phyloP scores from a whole-genome alignment of 169 alveolate genomes.

The Cryptosporidium meleagridis region DNA sequence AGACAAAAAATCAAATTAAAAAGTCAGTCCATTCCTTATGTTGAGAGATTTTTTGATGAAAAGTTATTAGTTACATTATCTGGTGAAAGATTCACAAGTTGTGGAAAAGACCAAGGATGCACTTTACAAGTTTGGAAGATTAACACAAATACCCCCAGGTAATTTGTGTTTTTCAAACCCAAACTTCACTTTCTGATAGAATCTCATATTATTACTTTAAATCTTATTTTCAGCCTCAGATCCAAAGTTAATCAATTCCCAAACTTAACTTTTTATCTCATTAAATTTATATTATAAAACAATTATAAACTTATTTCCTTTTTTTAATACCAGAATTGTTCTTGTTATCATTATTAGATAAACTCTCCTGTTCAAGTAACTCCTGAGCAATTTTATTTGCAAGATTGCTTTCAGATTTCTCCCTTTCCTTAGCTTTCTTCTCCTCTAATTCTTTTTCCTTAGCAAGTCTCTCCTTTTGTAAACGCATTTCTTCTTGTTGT shows the following conservation, averaged over 20 bases:
- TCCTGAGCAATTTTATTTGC: constrained; percentile 58
- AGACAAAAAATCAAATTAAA: neutral
- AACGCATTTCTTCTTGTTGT: constrained; percentile 51
- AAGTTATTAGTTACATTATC: constrained; percentile 28
- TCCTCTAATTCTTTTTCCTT: constrained; percentile 47
- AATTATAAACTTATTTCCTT: neutral
- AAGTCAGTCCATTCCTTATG: constrained; percentile 30
- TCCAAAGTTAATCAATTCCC: neutral
- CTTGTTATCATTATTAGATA: neutral
- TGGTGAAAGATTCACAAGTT: constrained; percentile 45
- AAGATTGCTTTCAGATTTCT: constrained; percentile 3
- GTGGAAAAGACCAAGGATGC: neutral
- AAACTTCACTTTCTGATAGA: neutral
- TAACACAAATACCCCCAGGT: neutral
- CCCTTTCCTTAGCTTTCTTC: constrained; percentile 52
- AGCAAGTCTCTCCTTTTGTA: constrained; percentile 35
- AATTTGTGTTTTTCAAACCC: neutral
- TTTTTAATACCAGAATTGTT: constrained; percentile 4
- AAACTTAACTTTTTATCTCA: neutral
- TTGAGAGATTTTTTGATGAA: neutral
- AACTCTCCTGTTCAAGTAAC: neutral
- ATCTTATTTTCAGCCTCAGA: neutral
- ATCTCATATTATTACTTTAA: neutral
- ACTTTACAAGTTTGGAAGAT: constrained; percentile 10
- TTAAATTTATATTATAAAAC: neutral